Evolutionary conservation across 2,329 filamentous ascomycete genomes (phyloP), one percentile per base, ranked within the genome.

Genomic region (Bipolaris victoriae): DNA sequence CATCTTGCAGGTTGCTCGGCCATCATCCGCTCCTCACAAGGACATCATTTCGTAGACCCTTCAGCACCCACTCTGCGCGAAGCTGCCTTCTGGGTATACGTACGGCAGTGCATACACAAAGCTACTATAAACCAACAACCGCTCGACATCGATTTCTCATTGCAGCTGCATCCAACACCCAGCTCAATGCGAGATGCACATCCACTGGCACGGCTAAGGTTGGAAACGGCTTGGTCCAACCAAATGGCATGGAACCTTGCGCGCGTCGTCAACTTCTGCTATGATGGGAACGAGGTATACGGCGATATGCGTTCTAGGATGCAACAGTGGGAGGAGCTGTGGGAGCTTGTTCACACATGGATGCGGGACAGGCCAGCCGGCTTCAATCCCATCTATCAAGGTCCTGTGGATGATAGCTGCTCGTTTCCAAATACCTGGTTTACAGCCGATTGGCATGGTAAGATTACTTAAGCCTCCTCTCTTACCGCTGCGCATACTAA

Each of bases 181-280:
- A 22, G 49, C 7, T 63, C 68, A 1, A 64, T 68, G 61, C 61
- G 61, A 11, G 66, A 69, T 46, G 50, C 63, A 5, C 65, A 73
- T 47, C 69, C 69, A 1, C 29, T 70, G 31, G 67, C 68, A 20
- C 66, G 61, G 3, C 41, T 74, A 43, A 58, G 66, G 29, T 18
- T 71, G 29, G 71, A 74, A 39, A 73, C 70, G 7, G 70, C 70
- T 5, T 74, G 70, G 70, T 58, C 68, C 7, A 74, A 74, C 35
- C 67, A 70, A 26, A 73, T 73, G 64, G 68, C 65, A n/a, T 74
- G 70, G 70, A 61, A 71, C 43, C 68, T 68, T 31, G 71, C 71
- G 7, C 53, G 63, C 22, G 60, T 72, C 20, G 63, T 68, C n/a
- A 70, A 74, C 29, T 73, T 66, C 40, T 71, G 70, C 47, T 74